phyloP scores from a whole-genome alignment of 1,284 basidiomycete genomes.

The Sanghuangporus weigelae region DNA sequence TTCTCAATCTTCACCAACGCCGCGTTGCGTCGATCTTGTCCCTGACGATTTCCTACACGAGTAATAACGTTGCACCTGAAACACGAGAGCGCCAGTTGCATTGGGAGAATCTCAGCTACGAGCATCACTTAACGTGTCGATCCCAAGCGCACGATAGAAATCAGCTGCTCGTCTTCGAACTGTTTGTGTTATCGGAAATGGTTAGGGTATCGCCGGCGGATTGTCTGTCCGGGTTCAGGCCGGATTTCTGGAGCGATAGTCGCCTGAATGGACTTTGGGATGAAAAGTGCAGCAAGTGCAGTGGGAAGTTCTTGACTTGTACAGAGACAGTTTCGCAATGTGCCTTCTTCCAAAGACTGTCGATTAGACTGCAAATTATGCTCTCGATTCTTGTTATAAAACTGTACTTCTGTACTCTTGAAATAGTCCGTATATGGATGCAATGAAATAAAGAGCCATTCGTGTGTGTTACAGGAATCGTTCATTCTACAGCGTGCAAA shows the following conservation, averaged over 20 bases:
- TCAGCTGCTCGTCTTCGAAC: constrained; percentile 2
- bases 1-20: constrained; percentile 6
- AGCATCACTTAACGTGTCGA: neutral
- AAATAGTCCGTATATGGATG: no score
- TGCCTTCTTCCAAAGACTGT: neutral
- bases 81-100: neutral
- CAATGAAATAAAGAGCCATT: no score
- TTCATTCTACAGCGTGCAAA: no score
- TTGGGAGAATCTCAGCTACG: constrained; percentile 4
- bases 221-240: neutral
- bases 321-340: neutral
- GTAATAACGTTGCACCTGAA: neutral
- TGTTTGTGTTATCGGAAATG: neutral
- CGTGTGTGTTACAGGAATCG: no score
- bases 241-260: neutral
- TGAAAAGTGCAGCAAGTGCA: constrained; percentile 7
- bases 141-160: constrained; percentile 6
- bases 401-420: neutral
- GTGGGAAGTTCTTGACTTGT: neutral
- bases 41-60: neutral
- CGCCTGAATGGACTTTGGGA: neutral
- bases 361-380: neutral
- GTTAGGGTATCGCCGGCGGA: neutral
- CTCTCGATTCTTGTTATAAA: neutral
- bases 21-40: neutral